A percentile compares a stretch with the other conserved stretches of the same genome.
phyloP scores from a whole-genome alignment of 2,329 filamentous ascomycete species.

The Rachicladosporium sp. region DNA sequence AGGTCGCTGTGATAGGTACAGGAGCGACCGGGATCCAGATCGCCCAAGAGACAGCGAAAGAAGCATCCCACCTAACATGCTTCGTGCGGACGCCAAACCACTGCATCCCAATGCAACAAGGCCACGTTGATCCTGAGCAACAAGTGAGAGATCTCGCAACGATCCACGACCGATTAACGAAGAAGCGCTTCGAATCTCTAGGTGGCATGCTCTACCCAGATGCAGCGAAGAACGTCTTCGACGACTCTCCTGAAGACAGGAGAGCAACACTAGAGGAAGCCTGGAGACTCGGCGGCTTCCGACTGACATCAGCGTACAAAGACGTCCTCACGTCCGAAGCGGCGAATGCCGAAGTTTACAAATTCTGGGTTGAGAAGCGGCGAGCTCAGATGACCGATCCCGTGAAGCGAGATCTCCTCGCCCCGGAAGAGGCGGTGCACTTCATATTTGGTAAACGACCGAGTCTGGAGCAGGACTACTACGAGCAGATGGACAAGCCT shows the following conservation, averaged over 20 bases:
- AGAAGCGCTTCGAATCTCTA: slow-evolving; percentile 24
- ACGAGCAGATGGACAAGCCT: slow-evolving; percentile 31
- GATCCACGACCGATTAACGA: slow-evolving; percentile 36
- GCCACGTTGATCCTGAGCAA: slow-evolving; percentile 36
- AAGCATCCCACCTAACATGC: slow-evolving; percentile 34
- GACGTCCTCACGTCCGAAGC: slow-evolving; percentile 25
- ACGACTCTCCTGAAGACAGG: slow-evolving; percentile 28
- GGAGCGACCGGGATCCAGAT: slow-evolving; percentile 54
- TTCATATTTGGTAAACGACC: slow-evolving; percentile 33
- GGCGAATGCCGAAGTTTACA: slow-evolving; percentile 31
- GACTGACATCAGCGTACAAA: slow-evolving; percentile 20
- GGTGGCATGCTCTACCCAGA: slow-evolving; percentile 46
- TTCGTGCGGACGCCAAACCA: slow-evolving; percentile 57
- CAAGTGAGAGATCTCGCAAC: slow-evolving; percentile 35
- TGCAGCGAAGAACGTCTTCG: slow-evolving; percentile 38
- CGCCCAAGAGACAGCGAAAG: slow-evolving; percentile 32
- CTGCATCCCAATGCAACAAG: slow-evolving; percentile 48
- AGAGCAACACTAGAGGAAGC: slow-evolving; percentile 31
- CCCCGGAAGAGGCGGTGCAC: slow-evolving; percentile 30
- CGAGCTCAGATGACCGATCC: slow-evolving; percentile 31
- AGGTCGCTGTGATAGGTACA: slow-evolving; percentile 51
- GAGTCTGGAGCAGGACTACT: slow-evolving; percentile 35
- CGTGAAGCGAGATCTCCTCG: slow-evolving; percentile 32
- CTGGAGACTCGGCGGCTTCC: slow-evolving; percentile 27
- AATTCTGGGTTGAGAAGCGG: slow-evolving; percentile 35